Percentiles rank a stretch among this genome's conserved stretches.
phyloP scores from a whole-genome alignment of 108 stramenopile species.

The Skeletonema potamos region DNA sequence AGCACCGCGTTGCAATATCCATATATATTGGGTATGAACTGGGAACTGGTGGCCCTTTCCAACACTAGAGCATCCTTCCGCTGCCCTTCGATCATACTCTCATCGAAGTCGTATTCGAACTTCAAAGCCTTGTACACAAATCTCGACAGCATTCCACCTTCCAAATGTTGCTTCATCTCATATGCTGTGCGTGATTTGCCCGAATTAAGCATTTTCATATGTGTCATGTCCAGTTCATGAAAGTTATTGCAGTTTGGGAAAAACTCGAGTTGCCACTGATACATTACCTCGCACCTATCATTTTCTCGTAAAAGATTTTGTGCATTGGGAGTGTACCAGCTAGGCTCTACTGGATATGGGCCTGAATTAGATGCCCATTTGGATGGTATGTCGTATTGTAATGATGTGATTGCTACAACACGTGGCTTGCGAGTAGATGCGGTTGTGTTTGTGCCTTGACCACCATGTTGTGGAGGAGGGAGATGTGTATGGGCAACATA shows the following conservation, averaged over 20 bases:
- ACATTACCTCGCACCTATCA: conserved; percentile 12
- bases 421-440: too few relatives aligned
- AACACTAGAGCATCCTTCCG: conserved; percentile 38
- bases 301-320: too few relatives aligned
- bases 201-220: conserved; percentile 18
- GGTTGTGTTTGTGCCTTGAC: too few relatives aligned
- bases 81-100: conserved; percentile 27
- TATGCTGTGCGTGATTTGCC: conserved; percentile 19
- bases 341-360: too few relatives aligned
- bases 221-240: conserved; percentile 40
- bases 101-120: neutral
- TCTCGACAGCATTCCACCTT: neutral
- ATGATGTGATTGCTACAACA: too few relatives aligned
- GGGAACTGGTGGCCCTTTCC: conserved; percentile 22
- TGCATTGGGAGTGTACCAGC: too few relatives aligned
- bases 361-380: too few relatives aligned
- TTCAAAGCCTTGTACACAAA: conserved; percentile 44
- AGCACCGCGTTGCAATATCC: conserved; percentile 45
- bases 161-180: conserved; percentile 16
- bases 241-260: conserved; percentile 46
- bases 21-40: conserved; percentile 41
- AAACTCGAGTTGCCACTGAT: conserved; percentile 30
- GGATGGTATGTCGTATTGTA: too few relatives aligned
- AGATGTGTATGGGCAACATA: too few relatives aligned
- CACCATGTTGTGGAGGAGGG: too few relatives aligned